A percentile compares a stretch with the other conserved stretches of the same genome.
Conservation (phyloP, 306 rosid species). For the Prosopis cineraria region DNA sequence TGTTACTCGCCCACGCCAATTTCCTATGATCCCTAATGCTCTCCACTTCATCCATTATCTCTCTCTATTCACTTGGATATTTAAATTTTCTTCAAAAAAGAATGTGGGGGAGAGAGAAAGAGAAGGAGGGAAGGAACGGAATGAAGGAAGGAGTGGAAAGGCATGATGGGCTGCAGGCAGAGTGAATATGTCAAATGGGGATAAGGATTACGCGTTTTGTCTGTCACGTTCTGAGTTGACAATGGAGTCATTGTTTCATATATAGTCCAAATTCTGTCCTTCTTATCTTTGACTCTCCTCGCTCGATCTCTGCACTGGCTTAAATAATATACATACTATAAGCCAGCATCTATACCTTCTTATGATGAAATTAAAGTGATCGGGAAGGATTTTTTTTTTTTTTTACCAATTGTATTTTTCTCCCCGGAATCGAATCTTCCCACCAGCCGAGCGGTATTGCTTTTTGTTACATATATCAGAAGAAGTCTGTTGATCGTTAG, state of each 20-base stretch:
- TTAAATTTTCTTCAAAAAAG: background rate
- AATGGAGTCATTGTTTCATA: background rate
- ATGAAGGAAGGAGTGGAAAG: background rate
- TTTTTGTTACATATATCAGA: background rate
- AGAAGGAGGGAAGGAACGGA: background rate
- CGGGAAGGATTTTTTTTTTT: background rate
- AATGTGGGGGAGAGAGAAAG: background rate
- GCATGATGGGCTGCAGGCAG: background rate
- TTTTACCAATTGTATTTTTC: background rate
- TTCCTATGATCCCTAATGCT: conserved; percentile 37
- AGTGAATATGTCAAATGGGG: background rate
- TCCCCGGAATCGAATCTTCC: background rate
- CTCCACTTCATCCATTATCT: conserved; percentile 42
- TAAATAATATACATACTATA: too few species aligned
- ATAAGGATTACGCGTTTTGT: background rate
- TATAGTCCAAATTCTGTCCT: too few species aligned
- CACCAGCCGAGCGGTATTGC: background rate
- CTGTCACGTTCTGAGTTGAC: background rate
- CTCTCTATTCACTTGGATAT: background rate
- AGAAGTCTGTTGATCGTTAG: background rate
- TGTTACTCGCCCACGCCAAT: conserved; percentile 30
- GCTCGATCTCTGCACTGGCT: too few species aligned
- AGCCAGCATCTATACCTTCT: too few species aligned
- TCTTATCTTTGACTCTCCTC: too few species aligned
- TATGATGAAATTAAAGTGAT: too few species aligned